Conservation (phyloP, 2,329 filamentous ascomycete species). For the Alternaria solani region DNA sequence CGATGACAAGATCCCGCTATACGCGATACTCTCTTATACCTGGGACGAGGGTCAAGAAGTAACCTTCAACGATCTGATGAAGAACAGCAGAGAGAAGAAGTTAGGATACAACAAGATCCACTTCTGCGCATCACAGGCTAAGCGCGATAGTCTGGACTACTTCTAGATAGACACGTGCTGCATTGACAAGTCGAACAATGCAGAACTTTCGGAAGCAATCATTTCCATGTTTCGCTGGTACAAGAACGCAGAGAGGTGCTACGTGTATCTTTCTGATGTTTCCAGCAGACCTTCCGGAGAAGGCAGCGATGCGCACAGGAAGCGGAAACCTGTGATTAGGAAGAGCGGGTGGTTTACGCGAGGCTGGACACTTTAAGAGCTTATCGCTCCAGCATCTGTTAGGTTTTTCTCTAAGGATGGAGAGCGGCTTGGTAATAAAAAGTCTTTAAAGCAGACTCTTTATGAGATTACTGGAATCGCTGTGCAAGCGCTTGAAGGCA, state of each 20-base stretch:
- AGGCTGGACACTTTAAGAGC: too few species aligned
- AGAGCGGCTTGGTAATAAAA: background rate
- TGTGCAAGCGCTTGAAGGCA: background rate
- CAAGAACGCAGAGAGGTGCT: background rate
- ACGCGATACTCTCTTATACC: background rate
- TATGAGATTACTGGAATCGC: background rate
- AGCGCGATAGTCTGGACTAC: background rate
- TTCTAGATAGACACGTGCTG: background rate
- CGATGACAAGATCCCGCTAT: background rate
- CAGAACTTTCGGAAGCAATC: background rate
- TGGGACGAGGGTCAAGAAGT: background rate
- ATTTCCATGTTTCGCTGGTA: conserved; percentile 1
- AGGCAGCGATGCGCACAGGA: background rate
- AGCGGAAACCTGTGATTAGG: background rate
- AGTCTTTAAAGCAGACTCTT: background rate
- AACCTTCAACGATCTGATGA: background rate
- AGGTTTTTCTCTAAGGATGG: background rate
- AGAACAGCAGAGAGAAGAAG: background rate
- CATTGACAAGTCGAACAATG: background rate
- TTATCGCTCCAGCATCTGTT: background rate
- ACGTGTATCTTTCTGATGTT: background rate
- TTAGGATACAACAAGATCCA: background rate
- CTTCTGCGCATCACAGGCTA: conserved; percentile 1
- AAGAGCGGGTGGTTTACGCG: background rate
- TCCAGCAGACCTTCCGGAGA: background rate